Evolutionary conservation across 768 basidiomycete species (phyloP), one percentile per base, ranked within the genome.

Genomic region (Leccinum aurantiacum): DNA sequence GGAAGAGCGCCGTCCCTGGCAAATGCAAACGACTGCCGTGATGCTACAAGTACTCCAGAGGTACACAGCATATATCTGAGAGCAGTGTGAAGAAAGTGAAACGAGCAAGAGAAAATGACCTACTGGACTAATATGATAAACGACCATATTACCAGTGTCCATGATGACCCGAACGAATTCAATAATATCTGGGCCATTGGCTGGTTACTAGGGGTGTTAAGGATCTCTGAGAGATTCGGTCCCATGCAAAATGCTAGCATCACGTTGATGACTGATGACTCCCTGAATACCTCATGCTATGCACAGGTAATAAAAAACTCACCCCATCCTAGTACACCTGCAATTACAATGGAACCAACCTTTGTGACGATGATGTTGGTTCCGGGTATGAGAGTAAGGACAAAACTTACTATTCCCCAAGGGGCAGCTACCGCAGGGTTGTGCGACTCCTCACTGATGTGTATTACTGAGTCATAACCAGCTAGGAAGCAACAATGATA

Each of bases 1-100:
- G 86, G 86, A 0, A 88, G 79, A 1, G 82, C 84, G 10, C 83
- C 84, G 60, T 87, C 83, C 19, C 86, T 77, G 8, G 82, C 73
- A 63, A 84, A 84, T 4, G 84, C 83, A 60, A 83, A 84, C 11
- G 76, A 75, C 67, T 84, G 84, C 22, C 83, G 79, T 2, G 82
- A 83, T 24, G 82, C 75, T 1, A 79, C 78, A 9, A 81, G 73
- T 33, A 82, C 63, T 72, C 72, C 53, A 41, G 63, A 57, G 1
- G 79, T 75, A 14, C 78, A 80, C 76, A 82, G 76, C 75, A 80
- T 78, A 60, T 76, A 78, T 56, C 77, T 78, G 50, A 31, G 56
- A 47, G 22, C 4, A 11, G 25, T 17, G 47, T 50, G 29, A 37
- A 24, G n/a, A 50, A 3, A 8, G 15, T 7, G 24, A 25, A 15